Evolutionary conservation across 148 eudicot genomes (phyloP).

Genomic region (Chenopodium berlandieri): DNA sequence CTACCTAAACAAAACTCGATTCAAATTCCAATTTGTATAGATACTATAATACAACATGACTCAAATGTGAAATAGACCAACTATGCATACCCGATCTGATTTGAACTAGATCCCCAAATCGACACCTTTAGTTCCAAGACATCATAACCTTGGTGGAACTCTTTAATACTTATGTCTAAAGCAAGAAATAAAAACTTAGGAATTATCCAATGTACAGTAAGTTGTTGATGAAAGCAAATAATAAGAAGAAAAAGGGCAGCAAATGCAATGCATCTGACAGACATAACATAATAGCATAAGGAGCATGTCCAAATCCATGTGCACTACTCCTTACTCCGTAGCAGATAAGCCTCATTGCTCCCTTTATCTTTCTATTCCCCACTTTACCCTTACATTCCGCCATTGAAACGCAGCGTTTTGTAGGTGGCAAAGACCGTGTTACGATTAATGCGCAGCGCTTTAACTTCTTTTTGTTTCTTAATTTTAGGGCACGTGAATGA

Average conservation of each 20-base stretch:
- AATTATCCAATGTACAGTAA: not conserved
- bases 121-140: too few species aligned
- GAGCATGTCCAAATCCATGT: not conserved
- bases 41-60: too few species aligned
- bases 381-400: not conserved
- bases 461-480: not conserved
- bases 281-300: not conserved
- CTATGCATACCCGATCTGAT: too few species aligned
- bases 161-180: too few species aligned
- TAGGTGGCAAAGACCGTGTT: not conserved
- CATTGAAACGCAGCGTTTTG: not conserved
- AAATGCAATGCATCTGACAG: not conserved
- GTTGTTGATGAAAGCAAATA: not conserved
- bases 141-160: too few species aligned
- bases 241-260: not conserved
- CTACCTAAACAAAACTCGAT: too few species aligned
- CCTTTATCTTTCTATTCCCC: too few species aligned
- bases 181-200: not conserved
- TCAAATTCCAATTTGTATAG: too few species aligned
- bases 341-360: not conserved
- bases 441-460: conserved; percentile 14
- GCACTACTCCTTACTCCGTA: not conserved
- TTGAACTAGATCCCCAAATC: too few species aligned
- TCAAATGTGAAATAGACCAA: too few species aligned
- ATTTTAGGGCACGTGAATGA: conserved; percentile 4